Base-by-base conservation (phyloP, 768 basidiomycete genomes). In the Mycena olivaceomarginata region DNA sequence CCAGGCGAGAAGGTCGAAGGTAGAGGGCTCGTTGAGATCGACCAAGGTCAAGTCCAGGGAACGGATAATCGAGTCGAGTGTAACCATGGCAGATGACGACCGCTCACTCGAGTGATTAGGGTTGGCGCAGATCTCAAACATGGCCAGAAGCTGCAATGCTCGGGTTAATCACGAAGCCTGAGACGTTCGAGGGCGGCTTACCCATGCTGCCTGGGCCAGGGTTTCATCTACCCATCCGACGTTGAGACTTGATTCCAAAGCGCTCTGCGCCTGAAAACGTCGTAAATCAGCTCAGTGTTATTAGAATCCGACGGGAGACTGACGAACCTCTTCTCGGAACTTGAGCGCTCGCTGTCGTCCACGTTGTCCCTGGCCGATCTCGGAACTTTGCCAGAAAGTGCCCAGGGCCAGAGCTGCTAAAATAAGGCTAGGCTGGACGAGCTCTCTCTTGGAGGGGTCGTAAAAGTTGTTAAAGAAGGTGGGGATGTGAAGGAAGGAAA, bases 161-260 rank as follows among this genome's bases (percentile, higher is more conserved):
- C 20, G 20, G 6, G 70, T 73, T 51, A 57, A 56, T 39, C 46
- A 37, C 3, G 37, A 59, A 70, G 13, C 25, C 31, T 31, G 76
- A 66, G 10, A 70, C 53, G 31, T 10, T 76, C 70, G 37, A 11
- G 68, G 67, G 25, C 51, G 56, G 40, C 91, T 79, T 82, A 95
- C 94, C 93, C 93, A 96, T 71, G 94, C 93, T 48, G 94, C 93
- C 84, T 96, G 93, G 15, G 92, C 94, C 9, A 95, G 88, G 43
- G 91, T 92, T 80, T 94, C 92, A 78, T 96, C 94, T 16, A 96
- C 88, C 92, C 93, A 94, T 20, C 92, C 90, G 59, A 93, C 90
- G 81, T 91, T 93, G 74, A 94, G 84, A 81, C 94, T 95, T 31
- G 93, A 92, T 76, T 96, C 94, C 77, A 96, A 84, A 13, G 93